phyloP scores from a whole-genome alignment of 306 rosid species.

The Pterocarpus santalinus region DNA sequence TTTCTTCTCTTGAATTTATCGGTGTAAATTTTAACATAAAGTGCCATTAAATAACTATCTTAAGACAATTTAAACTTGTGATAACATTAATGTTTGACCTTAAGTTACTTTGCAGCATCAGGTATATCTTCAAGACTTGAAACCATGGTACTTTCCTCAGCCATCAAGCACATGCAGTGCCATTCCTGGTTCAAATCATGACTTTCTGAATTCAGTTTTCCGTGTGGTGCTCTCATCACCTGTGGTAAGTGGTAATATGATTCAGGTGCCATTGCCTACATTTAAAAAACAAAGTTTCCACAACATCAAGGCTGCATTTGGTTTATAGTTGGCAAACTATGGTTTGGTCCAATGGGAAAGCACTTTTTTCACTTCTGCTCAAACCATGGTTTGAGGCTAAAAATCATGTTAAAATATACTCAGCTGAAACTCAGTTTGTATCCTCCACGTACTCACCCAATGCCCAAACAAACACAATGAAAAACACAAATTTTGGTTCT shows the following conservation, averaged over 20 bases:
- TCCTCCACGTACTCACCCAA: too few relatives aligned
- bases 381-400: too few relatives aligned
- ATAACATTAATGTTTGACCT: constrained; percentile 34
- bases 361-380: too few relatives aligned
- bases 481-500: neutral
- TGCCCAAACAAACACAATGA: too few relatives aligned
- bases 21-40: constrained; percentile 1
- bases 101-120: constrained; percentile 62
- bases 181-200: constrained; percentile 91
- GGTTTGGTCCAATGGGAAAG: too few relatives aligned
- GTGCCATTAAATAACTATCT: constrained; percentile 1
- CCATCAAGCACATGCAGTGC: constrained; percentile 74
- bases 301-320: neutral
- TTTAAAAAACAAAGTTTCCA: neutral
- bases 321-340: too few relatives aligned
- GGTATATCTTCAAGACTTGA: constrained; percentile 62
- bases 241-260: constrained; percentile 61
- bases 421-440: too few relatives aligned
- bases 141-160: constrained; percentile 93
- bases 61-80: constrained; percentile 16
- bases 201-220: constrained; percentile 70
- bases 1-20: constrained; percentile 35
- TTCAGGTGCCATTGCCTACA: neutral
- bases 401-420: too few relatives aligned
- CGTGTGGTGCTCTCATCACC: constrained; percentile 94